Percentiles rank a stretch among this genome's conserved stretches.
phyloP scores from a whole-genome alignment of 2,329 filamentous ascomycete species.

The Daldinia eschscholtzii region DNA sequence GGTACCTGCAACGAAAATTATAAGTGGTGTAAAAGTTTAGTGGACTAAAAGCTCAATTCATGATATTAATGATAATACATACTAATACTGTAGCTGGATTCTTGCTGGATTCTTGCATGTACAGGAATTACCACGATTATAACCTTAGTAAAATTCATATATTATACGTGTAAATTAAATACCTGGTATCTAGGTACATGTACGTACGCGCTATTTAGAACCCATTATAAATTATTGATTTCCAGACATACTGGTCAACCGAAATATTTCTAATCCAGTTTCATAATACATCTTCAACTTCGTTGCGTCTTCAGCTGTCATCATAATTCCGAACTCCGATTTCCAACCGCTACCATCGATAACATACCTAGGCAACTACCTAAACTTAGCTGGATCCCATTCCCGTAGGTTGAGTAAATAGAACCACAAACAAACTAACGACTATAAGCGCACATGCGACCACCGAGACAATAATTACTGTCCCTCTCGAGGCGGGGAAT shows the following conservation, averaged over 20 bases:
- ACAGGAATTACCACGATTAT: not conserved
- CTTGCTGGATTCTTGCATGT: constrained; percentile 6
- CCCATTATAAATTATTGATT: constrained; percentile 3
- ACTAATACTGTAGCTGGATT: not conserved
- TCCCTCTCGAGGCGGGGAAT: constrained; percentile 82
- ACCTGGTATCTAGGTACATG: not conserved
- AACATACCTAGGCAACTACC: no score
- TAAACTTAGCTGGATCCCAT: constrained; percentile 18
- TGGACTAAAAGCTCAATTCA: constrained; percentile 25
- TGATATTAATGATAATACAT: constrained; percentile 3
- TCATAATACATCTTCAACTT: not conserved
- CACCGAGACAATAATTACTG: constrained; percentile 76
- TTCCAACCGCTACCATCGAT: not conserved
- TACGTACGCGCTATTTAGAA: not conserved
- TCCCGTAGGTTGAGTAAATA: constrained; percentile 63
- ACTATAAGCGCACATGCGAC: constrained; percentile 75
- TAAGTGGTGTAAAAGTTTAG: constrained; percentile 32
- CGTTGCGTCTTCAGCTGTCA: not conserved
- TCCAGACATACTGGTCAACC: not conserved
- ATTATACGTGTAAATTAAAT: not conserved
- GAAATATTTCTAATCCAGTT: not conserved
- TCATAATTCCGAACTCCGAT: constrained; percentile 11
- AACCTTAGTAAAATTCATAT: constrained; percentile 1
- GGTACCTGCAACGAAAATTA: not conserved
- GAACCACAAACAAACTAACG: constrained; percentile 69